Evolutionary conservation across 2,329 filamentous ascomycete species (phyloP), one percentile per base, ranked within the genome.

Genomic region (Penicillium concentricum): DNA sequence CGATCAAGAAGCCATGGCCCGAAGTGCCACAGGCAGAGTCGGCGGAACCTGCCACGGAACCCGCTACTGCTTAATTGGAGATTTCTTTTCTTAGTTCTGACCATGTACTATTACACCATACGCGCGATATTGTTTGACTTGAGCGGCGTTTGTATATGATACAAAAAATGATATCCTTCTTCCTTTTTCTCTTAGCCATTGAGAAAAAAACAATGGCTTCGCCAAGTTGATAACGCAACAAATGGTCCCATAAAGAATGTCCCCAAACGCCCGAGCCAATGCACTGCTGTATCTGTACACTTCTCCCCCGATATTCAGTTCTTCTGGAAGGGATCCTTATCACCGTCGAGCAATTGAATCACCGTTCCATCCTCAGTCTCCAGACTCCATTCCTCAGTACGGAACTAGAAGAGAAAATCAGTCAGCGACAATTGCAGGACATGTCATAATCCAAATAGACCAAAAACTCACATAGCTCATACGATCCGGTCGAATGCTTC

Each of bases 381-480:
- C 67, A 99, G 78, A 70, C 88, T 94, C 92, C 93, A 99, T 79
- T 92, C 90, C 56, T 87, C 84, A 35, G 94, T 99, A 78, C 91
- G 87, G 75, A 96, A 97, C 80, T 87, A 65, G 37, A 56, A 58
- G 42, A 22, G 1, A 34, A 22, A 62, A 43, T 16, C 20, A 28
- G 51, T 50, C 41, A 59, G 44, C 42, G 48, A 48, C 16, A 2
- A 7, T 1, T n/a, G 9, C 3, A 35, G 2, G 30, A 48, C 4
- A 41, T 1, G 5, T 13, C 20, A 26, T 20, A 22, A 50, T 15
- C 37, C 18, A 22, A 45, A 38, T 28, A 30, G 8, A 20, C 3
- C 20, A 12, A 24, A 37, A 48, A 81, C 81, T 75, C 66, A 84
- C 81, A 71, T 74, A 81, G 30, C 84, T 83, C 73, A 84, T 84